phyloP scores from a whole-genome alignment of 73 alveolate genomes.

The Tetrahymena thermophila region DNA sequence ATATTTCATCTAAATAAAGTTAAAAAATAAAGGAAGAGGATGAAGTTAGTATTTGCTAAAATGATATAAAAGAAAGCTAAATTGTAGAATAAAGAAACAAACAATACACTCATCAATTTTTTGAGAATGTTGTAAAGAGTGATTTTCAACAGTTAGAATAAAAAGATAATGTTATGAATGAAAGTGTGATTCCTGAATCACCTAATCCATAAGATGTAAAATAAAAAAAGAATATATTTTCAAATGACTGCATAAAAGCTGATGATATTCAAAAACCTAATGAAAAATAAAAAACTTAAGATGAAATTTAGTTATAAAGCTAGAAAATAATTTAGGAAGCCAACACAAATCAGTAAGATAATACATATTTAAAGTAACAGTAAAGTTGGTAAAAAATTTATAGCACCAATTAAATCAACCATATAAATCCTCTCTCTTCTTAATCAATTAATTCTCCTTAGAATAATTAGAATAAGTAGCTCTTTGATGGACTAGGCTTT shows the following conservation, averaged over 20 bases:
- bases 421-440: neutral
- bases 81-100: neutral
- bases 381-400: neutral
- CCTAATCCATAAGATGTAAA: neutral
- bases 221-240: too few species aligned
- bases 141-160: neutral
- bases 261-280: neutral
- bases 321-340: neutral
- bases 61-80: neutral
- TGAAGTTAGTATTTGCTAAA: neutral
- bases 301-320: too few species aligned
- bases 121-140: neutral
- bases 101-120: neutral
- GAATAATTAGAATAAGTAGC: neutral
- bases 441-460: neutral
- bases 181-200: neutral
- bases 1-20: neutral
- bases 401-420: neutral
- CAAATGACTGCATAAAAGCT: neutral
- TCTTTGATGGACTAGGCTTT: neutral
- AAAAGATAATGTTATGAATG: neutral
- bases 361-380: neutral
- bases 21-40: neutral
- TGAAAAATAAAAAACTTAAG: neutral
- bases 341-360: neutral